Conservation (phyloP, 1,139 yeast species). For the Meyerozyma elateridarum region DNA sequence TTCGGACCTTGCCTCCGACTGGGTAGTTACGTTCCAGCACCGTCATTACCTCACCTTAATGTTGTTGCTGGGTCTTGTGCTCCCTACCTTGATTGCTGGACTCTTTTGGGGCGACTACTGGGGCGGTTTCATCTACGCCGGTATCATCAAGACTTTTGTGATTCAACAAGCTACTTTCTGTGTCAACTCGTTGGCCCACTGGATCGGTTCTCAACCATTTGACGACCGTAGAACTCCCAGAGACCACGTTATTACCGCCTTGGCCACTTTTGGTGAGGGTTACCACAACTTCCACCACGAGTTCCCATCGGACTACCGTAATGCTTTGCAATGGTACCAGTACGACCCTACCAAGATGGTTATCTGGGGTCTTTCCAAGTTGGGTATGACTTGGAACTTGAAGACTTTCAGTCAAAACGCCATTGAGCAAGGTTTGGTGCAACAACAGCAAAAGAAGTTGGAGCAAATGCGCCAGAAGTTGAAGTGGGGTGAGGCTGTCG, state of each 20-base stretch:
- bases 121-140: constrained; percentile 93
- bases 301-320: constrained; percentile 97
- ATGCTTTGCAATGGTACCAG: constrained; percentile 97
- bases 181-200: constrained; percentile 96
- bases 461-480: constrained; percentile 73
- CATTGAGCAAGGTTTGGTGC: constrained; percentile 91
- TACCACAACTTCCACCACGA: constrained; percentile 99
- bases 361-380: constrained; percentile 64
- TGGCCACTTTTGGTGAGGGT: constrained; percentile 97
- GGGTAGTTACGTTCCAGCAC: constrained; percentile 91
- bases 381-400: constrained; percentile 87
- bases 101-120: constrained; percentile 80
- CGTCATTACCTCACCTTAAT: constrained; percentile 76
- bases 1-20: constrained; percentile 83
- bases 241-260: constrained; percentile 90
- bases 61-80: constrained; percentile 59
- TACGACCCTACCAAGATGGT: constrained; percentile 91
- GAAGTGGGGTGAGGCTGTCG: constrained; percentile 90
- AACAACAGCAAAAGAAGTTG: constrained; percentile 94
- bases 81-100: constrained; percentile 79
- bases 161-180: constrained; percentile 99
- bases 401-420: constrained; percentile 94
- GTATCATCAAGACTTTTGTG: constrained; percentile 72
- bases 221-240: constrained; percentile 98
- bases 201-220: constrained; percentile 97